Evolutionary conservation across 208 protist species (phyloP).

Genomic region (Acanthamoeba culbertsoni): DNA sequence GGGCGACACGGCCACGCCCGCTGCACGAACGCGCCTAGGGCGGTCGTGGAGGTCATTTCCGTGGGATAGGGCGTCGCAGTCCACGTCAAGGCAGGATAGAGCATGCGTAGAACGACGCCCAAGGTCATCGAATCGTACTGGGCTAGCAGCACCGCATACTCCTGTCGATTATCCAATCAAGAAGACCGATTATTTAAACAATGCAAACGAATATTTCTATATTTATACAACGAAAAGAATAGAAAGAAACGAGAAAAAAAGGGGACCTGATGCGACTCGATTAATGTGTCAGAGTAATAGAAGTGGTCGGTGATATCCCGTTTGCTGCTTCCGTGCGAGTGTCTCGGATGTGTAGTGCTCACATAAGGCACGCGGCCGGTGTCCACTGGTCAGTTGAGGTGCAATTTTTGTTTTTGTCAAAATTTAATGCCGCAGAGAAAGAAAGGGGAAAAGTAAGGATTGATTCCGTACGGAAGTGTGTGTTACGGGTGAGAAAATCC

Average conservation of each 20-base stretch:
- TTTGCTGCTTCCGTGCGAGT: background rate
- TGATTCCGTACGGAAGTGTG: background rate
- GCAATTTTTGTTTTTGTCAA: too few species aligned
- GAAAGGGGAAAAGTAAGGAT: background rate
- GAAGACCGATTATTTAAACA: too few species aligned
- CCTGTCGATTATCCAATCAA: too few species aligned
- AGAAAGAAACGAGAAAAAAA: background rate
- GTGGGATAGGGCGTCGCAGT: background rate
- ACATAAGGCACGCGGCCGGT: background rate
- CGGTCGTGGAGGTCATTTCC: background rate
- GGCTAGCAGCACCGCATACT: constrained; percentile 15
- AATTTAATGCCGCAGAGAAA: too few species aligned
- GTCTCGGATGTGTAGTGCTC: background rate
- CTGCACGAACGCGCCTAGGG: background rate
- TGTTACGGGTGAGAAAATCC: background rate
- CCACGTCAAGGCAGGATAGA: background rate
- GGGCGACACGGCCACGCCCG: background rate
- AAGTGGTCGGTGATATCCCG: constrained; percentile 28
- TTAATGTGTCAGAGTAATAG: background rate
- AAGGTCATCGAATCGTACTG: constrained; percentile 43
- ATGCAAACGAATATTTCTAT: too few species aligned
- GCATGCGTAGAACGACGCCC: background rate
- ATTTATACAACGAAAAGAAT: background rate
- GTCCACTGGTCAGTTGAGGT: background rate
- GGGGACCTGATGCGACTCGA: constrained; percentile 20